Base-by-base conservation (phyloP, 2,329 filamentous ascomycete genomes). In the Diplodia corticola region DNA sequence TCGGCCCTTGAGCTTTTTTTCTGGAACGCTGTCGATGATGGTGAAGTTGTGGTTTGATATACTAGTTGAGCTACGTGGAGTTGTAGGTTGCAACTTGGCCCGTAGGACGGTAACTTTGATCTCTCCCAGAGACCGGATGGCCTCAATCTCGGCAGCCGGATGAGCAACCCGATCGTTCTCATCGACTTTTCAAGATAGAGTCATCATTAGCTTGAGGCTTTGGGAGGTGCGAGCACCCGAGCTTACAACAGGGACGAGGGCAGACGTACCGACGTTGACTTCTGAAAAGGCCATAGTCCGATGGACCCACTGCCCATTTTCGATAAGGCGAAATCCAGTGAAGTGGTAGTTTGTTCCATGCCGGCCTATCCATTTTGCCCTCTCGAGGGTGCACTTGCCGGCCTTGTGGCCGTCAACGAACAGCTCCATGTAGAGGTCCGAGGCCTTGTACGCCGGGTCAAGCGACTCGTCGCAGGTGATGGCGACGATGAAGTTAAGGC, bases 1-100 rank as follows among this genome's bases (percentile, higher is more conserved):
- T 61, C 60, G 57, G 3, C 70, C 71, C 55, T 74, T 72, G n/a
- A 74, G 51, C 4, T 68, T 64, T 49, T 74, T 72, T 53, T 73
- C 71, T 1, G 70, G 68, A n/a, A 73, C 49, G 9, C 20, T 54
- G n/a, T 59, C 65, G 3, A 57, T 24, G 2, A 15, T 28, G 5
- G 30, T 46, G 24, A 20, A 17, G 12, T 13, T 22, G 1, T 40
- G 33, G 37, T 24, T 22, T 3, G 22, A 15, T 4, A 22, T 17
- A 2, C 55, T 5, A 1, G 10, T 12, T 30, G 44, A 4, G 15
- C 24, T 17, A 13, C 4, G 15, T 3, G 20, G 7, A 59, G 20
- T 3, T 13, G 5, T 5, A 9, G 6, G 7, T 20, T 7, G 17
- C 9, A 44, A 6, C n/a, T 44, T 44, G 40, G 6, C 10, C 40